phyloP scores from a whole-genome alignment of 2,329 filamentous ascomycete genomes.

The Trichoderma atrobrunneum region DNA sequence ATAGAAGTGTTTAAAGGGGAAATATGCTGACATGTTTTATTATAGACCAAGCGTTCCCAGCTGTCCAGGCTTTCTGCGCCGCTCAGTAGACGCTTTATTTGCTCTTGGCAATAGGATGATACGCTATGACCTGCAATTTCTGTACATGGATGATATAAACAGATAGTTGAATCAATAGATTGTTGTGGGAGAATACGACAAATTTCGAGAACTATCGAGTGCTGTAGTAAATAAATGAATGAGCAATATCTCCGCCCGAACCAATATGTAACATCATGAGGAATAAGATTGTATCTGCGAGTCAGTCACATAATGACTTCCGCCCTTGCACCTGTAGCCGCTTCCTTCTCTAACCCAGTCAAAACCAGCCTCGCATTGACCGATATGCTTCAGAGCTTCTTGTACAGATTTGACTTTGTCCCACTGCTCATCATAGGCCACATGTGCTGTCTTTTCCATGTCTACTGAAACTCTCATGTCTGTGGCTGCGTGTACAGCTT shows the following conservation, averaged over 20 bases:
- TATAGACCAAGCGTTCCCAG: no score
- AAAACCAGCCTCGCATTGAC: background rate
- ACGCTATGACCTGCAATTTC: background rate
- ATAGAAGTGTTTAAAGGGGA: no score
- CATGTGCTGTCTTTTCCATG: background rate
- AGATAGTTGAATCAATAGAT: background rate
- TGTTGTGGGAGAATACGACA: background rate
- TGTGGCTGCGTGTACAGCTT: background rate
- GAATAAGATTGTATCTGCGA: background rate
- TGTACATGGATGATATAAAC: background rate
- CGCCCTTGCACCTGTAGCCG: background rate
- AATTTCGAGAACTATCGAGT: background rate
- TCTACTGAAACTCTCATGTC: background rate
- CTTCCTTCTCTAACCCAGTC: slow-evolving; percentile 1
- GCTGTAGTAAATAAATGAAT: background rate
- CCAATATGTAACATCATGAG: background rate
- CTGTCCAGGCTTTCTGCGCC: no score
- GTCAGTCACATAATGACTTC: background rate
- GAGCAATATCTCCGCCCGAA: background rate
- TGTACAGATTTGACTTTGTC: background rate
- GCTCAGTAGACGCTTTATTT: background rate
- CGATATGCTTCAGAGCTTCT: background rate
- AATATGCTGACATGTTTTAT: no score
- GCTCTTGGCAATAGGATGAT: background rate
- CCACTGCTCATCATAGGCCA: background rate